A percentile compares a stretch with the other conserved stretches of the same genome.
These are phyloP conservation scores for Ploettnerulaceae sp. DNA, from an alignment of 2,329 filamentous ascomycete species.

Conservation along the genomic window DNA sequence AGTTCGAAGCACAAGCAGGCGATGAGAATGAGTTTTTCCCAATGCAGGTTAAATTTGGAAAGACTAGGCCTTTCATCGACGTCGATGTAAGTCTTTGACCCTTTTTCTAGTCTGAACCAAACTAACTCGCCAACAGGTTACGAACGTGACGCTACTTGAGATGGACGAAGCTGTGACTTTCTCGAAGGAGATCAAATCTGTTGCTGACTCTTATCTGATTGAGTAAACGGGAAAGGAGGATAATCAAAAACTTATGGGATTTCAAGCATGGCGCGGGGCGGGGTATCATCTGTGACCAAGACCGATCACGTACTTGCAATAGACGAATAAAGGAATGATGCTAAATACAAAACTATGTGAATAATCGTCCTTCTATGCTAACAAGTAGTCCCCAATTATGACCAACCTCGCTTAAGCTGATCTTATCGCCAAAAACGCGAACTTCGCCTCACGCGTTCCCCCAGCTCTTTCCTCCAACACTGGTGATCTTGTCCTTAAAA, in stretches of 20 bases:
- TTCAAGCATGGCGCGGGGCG: constrained; percentile 26
- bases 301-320: constrained; percentile 2
- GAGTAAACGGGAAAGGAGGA: constrained; percentile 47
- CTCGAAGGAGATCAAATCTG: constrained; percentile 74
- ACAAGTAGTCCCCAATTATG: background rate
- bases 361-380: background rate
- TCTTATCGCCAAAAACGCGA: constrained; percentile 4
- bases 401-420: background rate
- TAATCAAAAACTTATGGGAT: constrained; percentile 23
- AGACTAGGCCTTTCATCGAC: constrained; percentile 80
- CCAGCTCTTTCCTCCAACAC: background rate
- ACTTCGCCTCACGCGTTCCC: constrained; percentile 2
- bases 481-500: background rate
- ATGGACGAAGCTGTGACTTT: constrained; percentile 76
- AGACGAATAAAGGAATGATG: constrained; percentile 15
- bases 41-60: constrained; percentile 87
- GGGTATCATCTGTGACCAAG: constrained; percentile 7
- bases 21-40: constrained; percentile 97
- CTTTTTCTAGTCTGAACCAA: background rate
- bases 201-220: constrained; percentile 71
- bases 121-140: constrained; percentile 45
- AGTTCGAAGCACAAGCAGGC: constrained; percentile 85
- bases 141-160: constrained; percentile 64
- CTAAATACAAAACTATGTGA: background rate
- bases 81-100: constrained; percentile 73